Conservation (phyloP, 2,329 filamentous ascomycete species). For the Rutstroemia sydowiana region DNA sequence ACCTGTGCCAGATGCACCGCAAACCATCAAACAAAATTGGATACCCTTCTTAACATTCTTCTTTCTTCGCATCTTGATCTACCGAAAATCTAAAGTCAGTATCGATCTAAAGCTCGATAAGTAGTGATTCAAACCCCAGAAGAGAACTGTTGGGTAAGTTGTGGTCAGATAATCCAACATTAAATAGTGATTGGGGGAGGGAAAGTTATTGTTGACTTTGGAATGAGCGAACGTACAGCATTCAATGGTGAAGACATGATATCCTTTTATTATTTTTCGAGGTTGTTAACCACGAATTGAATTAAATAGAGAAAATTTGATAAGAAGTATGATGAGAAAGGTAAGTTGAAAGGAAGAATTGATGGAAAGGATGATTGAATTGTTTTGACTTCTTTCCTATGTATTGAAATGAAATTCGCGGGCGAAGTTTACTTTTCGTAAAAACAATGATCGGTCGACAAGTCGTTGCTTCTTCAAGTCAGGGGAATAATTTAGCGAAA, state of each 20-base stretch:
- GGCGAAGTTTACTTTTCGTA: slow-evolving; percentile 16
- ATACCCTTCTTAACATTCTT: slow-evolving; percentile 93
- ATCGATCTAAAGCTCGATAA: slow-evolving; percentile 15
- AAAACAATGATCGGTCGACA: slow-evolving; percentile 19
- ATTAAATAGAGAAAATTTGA: neutral
- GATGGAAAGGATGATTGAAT: slow-evolving; percentile 1
- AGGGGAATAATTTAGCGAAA: slow-evolving; percentile 24
- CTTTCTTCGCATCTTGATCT: slow-evolving; percentile 98
- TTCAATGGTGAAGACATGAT: slow-evolving; percentile 47
- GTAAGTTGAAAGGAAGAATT: neutral
- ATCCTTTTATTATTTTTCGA: slow-evolving; percentile 11
- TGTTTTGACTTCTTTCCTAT: neutral
- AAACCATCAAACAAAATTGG: slow-evolving; percentile 99
- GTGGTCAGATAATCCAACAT: slow-evolving; percentile 26
- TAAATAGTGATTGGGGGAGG: slow-evolving; percentile 24
- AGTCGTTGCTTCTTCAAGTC: slow-evolving; percentile 22
- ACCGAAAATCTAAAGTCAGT: slow-evolving; percentile 28
- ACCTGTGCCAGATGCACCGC: slow-evolving; percentile 97
- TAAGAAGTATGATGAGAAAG: neutral
- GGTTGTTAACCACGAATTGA: slow-evolving; percentile 2
- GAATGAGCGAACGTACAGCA: slow-evolving; percentile 38
- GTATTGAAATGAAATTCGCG: slow-evolving; percentile 10
- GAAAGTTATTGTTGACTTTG: slow-evolving; percentile 13
- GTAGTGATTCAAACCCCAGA: slow-evolving; percentile 21
- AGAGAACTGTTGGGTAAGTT: slow-evolving; percentile 23